These are phyloP conservation scores for Plasmodium vinckei DNA, from an alignment of 169 alveolate genomes.

Conservation along the genomic window DNA sequence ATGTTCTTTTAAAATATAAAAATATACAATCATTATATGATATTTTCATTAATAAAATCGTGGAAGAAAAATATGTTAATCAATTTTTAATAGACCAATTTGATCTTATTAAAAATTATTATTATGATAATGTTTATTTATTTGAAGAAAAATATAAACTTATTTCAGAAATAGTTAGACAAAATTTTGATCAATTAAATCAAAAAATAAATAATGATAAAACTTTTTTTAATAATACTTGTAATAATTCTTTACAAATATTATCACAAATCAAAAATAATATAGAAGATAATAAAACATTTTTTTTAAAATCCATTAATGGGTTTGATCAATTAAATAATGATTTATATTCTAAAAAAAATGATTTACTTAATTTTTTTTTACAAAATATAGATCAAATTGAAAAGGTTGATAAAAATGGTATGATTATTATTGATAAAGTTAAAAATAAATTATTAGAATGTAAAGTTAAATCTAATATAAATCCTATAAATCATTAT, in stretches of 20 bases:
- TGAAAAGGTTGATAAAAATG: slow-evolving; percentile 16
- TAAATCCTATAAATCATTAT: no score
- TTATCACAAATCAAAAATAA: slow-evolving; percentile 28
- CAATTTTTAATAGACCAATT: slow-evolving; percentile 14
- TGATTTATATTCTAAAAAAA: slow-evolving; percentile 13
- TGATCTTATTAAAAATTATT: slow-evolving; percentile 11
- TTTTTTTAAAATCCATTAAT: slow-evolving; percentile 1
- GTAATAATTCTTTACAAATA: background rate
- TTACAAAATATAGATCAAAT: slow-evolving; percentile 17
- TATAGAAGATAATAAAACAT: background rate
- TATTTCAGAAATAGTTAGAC: background rate
- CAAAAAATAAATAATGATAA: background rate
- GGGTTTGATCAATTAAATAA: slow-evolving; percentile 1
- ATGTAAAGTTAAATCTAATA: slow-evolving; percentile 16
- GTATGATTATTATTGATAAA: background rate
- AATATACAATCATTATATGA: slow-evolving; percentile 49
- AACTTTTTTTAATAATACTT: background rate
- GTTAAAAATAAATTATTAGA: slow-evolving; percentile 13
- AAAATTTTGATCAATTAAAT: background rate
- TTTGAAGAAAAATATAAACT: slow-evolving; percentile 11
- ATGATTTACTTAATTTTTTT: slow-evolving; percentile 25
- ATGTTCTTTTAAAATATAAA: slow-evolving; percentile 30
- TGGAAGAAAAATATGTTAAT: slow-evolving; percentile 49
- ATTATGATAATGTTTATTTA: background rate
- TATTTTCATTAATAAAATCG: slow-evolving; percentile 21